Base-by-base conservation (phyloP, 176 grass and related monocot genomes). In the Zizania latifolia region DNA sequence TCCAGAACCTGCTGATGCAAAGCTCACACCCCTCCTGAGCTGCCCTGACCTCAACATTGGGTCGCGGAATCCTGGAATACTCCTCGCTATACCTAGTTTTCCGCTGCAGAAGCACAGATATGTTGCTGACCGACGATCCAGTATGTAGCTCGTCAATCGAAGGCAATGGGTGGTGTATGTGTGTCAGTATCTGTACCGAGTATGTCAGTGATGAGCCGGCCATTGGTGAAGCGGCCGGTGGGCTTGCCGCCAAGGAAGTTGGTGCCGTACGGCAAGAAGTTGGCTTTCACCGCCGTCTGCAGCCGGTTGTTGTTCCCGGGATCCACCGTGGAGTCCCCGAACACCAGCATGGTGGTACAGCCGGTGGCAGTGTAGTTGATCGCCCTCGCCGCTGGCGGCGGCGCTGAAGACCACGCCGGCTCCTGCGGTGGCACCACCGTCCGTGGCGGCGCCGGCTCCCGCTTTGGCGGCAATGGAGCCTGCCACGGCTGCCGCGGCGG, bases 281-380 rank as follows among this genome's bases (percentile, higher is more conserved):
- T 91, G 21, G 85, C 89, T 72, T 84, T 91, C 1, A 29, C 32
- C 68, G 58, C 43, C 1, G 89, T 92, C 74, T 70, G 46, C 62
- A 92, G 58, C 40, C 32, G 30, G 73, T 92, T 92, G 77, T 88
- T 92, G 62, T 88, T 92, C 27, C 89, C 81, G 0, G 85, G 81
- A 65, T 91, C 89, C 34, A 91, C 89, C 1, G 81, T 91, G 12
- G 89, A 91, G 36, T 91, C 89, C 14, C 85, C 85, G 7, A 91
- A 84, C 50, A 87, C 60, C 15, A 91, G 89, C 74, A 90, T 62
- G 60, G 61, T 75, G 13, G 71, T 85, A 35, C 62, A 80, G 7
- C 69, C 79, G 34, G 68, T 63, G 50, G 71, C 10, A 9, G 38
- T 58, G 24, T 70, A 68, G 36, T 70, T 79, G 32, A 29, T 60